A percentile compares a stretch with the other conserved stretches of the same genome.
Evolutionary conservation across 768 basidiomycete genomes (phyloP).

Genomic region (Suillus luteus): DNA sequence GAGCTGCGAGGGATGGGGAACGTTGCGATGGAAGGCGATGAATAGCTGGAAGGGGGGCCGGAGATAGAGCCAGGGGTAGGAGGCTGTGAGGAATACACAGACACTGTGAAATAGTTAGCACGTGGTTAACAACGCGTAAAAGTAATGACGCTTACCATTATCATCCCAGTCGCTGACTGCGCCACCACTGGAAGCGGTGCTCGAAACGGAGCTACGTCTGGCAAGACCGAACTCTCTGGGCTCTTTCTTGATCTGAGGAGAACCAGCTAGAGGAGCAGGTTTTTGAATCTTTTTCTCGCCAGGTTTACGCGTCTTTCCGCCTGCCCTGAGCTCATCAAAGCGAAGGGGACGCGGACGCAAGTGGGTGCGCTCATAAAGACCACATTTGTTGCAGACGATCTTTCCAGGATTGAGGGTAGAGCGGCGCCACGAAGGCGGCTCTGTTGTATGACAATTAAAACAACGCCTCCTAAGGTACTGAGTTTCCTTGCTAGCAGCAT

Average conservation of each 20-base stretch:
- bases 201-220: conserved; percentile 66
- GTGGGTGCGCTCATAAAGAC: conserved; percentile 88
- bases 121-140: not conserved
- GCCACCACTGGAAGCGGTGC: conserved; percentile 51
- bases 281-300: conserved; percentile 36
- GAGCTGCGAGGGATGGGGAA: conserved; percentile 64
- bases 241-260: conserved; percentile 62
- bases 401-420: conserved; percentile 88
- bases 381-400: conserved; percentile 94
- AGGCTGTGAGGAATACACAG: conserved; percentile 36
- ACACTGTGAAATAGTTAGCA: conserved; percentile 21
- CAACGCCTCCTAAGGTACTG: conserved; percentile 87
- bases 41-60: conserved; percentile 62
- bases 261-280: conserved; percentile 38
- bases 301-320: conserved; percentile 76
- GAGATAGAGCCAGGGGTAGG: conserved; percentile 49
- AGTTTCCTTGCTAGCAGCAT: conserved; percentile 87
- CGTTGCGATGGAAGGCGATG: conserved; percentile 59
- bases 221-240: conserved; percentile 51
- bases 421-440: conserved; percentile 87
- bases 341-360: conserved; percentile 79
- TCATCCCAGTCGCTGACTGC: conserved; percentile 81
- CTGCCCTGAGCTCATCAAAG: conserved; percentile 85
- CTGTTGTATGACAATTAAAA: conserved; percentile 91
- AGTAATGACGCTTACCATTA: conserved; percentile 50